A percentile compares a stretch with the other conserved stretches of the same genome.
phyloP scores from a whole-genome alignment of 2,329 filamentous ascomycete species.

The Nemania serpens region DNA sequence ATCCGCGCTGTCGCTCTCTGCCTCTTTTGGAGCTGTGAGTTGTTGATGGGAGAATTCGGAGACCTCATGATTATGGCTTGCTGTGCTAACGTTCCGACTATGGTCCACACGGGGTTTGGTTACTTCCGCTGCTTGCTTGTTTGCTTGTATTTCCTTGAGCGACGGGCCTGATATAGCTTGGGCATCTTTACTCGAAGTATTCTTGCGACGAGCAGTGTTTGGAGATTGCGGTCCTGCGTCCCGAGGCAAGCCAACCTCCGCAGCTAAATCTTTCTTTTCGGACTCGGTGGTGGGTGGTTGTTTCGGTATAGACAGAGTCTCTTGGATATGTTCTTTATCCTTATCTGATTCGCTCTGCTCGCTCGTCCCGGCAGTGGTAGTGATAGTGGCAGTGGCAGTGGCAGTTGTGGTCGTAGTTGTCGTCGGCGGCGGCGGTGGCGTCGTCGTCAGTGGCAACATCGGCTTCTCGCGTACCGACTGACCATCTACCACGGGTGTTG shows the following conservation, averaged over 20 bases:
- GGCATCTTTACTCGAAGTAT: constrained; percentile 27
- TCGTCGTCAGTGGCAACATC: constrained; percentile 26
- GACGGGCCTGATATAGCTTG: constrained; percentile 41
- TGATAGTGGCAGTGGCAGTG: too few species aligned
- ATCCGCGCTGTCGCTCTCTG: constrained; percentile 63
- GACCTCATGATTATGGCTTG: constrained; percentile 45
- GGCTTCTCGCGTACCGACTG: constrained; percentile 22
- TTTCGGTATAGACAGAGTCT: constrained; percentile 42
- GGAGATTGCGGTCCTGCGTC: constrained; percentile 17
- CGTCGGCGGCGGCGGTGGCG: too few species aligned
- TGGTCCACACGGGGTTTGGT: constrained; percentile 37
- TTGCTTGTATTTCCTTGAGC: constrained; percentile 38
- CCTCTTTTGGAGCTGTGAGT: constrained; percentile 62
- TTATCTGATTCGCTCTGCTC: constrained; percentile 40
- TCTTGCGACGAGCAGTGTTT: constrained; percentile 26
- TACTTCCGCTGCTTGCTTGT: constrained; percentile 36
- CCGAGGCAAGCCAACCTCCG: constrained; percentile 2
- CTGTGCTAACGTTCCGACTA: constrained; percentile 47
- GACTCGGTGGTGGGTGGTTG: constrained; percentile 33
- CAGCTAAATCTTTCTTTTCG: constrained; percentile 18
- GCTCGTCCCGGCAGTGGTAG: constrained; percentile 26
- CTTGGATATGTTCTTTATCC: constrained; percentile 48
- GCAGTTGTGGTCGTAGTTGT: too few species aligned
- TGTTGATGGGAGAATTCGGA: constrained; percentile 95
- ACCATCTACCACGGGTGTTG: constrained; percentile 11